These are phyloP conservation scores for Physcia stellaris DNA, from an alignment of 495 filamentous ascomycete genomes.

Conservation along the genomic window DNA sequence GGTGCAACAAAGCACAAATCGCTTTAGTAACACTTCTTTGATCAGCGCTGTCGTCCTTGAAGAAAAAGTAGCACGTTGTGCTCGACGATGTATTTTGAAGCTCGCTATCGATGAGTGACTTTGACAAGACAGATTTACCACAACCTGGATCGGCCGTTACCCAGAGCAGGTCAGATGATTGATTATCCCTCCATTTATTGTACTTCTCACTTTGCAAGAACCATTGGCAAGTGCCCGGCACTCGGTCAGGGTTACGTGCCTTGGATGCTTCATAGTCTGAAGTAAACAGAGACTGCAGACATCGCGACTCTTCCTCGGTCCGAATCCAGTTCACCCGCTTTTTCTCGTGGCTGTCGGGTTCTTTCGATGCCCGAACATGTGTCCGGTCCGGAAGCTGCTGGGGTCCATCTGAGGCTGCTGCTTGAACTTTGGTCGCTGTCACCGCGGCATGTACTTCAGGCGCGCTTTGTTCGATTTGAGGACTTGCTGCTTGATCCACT, in stretches of 20 bases:
- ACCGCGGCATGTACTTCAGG: no score
- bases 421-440: no score
- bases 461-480: no score
- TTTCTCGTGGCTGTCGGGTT: no score
- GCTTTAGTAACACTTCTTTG: conserved; percentile 21
- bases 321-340: no score
- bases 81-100: conserved; percentile 8
- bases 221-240: conserved; percentile 26
- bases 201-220: conserved; percentile 22
- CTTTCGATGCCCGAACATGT: no score
- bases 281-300: no score
- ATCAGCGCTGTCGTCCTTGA: conserved; percentile 25
- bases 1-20: conserved; percentile 29
- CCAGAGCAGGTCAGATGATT: conserved; percentile 24
- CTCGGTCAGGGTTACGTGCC: conserved; percentile 5
- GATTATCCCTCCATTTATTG: conserved; percentile 17
- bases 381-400: no score
- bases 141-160: conserved; percentile 31
- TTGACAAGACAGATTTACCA: conserved; percentile 31
- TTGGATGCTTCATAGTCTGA: conserved; percentile 10
- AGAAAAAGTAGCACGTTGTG: conserved; percentile 32
- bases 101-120: conserved; percentile 21
- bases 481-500: no score
- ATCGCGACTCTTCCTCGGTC: no score
- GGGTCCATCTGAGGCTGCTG: no score